Conservation (phyloP, 441 rosid species). For the Gossypium aridum region DNA sequence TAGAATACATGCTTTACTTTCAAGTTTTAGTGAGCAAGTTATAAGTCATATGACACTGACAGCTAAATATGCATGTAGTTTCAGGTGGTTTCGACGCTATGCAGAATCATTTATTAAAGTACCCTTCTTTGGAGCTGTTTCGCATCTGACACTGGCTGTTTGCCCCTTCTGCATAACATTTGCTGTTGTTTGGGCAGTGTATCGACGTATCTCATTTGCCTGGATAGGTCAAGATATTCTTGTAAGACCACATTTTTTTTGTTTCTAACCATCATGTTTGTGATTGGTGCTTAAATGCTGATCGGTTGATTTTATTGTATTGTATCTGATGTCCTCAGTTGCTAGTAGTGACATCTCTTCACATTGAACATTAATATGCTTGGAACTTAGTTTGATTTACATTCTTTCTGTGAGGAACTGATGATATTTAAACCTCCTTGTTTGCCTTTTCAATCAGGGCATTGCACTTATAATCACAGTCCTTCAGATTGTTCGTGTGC, state of each 20-base stretch:
- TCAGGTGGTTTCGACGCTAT: constrained; percentile 78
- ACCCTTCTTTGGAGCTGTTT: constrained; percentile 81
- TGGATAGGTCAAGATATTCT: constrained; percentile 90
- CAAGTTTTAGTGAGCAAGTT: neutral
- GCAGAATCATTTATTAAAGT: constrained; percentile 72
- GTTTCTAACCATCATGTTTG: neutral
- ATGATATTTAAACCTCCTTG: constrained; percentile 1
- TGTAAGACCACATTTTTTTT: constrained; percentile 39
- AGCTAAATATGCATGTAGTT: constrained; percentile 24
- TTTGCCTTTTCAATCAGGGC: constrained; percentile 29
- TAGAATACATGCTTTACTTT: neutral
- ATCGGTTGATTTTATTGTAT: neutral
- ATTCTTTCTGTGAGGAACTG: constrained; percentile 11
- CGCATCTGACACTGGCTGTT: constrained; percentile 80
- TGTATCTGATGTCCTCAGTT: neutral
- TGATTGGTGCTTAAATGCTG: neutral
- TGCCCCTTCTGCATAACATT: constrained; percentile 90
- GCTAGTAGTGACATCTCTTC: constrained; percentile 4
- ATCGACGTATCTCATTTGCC: constrained; percentile 42
- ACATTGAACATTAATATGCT: neutral
- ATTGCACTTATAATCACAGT: constrained; percentile 50
- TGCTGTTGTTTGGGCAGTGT: constrained; percentile 84
- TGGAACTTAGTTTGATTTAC: neutral
- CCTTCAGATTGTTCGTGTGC: constrained; percentile 47
- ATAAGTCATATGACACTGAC: constrained; percentile 33